Percentiles rank a stretch among this genome's conserved stretches.
phyloP scores from a whole-genome alignment of 805 yeast genomes.

The Zygosaccharomyces rouxii region DNA sequence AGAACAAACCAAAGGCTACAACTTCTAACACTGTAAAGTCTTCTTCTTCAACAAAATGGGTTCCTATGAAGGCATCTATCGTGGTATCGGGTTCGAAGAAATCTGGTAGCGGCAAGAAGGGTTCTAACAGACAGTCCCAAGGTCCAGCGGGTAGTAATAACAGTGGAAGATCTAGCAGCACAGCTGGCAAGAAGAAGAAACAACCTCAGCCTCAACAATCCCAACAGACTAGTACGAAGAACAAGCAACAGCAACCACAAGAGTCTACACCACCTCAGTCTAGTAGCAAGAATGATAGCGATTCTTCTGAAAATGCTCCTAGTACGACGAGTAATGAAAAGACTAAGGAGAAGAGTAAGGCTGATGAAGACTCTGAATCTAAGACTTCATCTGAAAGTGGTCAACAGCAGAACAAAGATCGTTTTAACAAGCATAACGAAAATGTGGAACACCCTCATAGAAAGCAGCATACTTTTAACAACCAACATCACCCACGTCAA shows the following conservation, averaged over 20 bases:
- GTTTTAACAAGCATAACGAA: background rate
- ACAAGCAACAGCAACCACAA: conserved; percentile 8
- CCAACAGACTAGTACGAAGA: conserved; percentile 1
- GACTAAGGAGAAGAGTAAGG: background rate
- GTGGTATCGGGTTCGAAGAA: conserved; percentile 36
- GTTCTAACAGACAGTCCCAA: conserved; percentile 8
- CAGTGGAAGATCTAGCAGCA: conserved; percentile 11
- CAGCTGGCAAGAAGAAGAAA: conserved; percentile 17
- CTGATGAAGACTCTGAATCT: conserved; percentile 1
- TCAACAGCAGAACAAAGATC: conserved; percentile 11
- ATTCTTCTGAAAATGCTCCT: background rate
- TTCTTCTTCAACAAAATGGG: conserved; percentile 49
- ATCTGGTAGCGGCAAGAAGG: conserved; percentile 16
- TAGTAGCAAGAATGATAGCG: background rate
- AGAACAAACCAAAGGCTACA: conserved; percentile 18
- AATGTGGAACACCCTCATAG: conserved; percentile 9
- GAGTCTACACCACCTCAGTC: background rate
- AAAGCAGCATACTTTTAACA: conserved; percentile 11
- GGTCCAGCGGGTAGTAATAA: background rate
- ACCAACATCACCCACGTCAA: conserved; percentile 14
- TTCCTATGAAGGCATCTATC: conserved; percentile 60
- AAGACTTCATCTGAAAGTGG: conserved; percentile 1
- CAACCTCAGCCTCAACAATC: conserved; percentile 13
- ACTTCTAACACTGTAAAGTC: conserved; percentile 17
- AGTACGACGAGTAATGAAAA: background rate